Percentiles rank a stretch among this genome's conserved stretches.
Conservation (phyloP, 176 grass and related monocot genomes). For the Eragrostis nindensis region DNA sequence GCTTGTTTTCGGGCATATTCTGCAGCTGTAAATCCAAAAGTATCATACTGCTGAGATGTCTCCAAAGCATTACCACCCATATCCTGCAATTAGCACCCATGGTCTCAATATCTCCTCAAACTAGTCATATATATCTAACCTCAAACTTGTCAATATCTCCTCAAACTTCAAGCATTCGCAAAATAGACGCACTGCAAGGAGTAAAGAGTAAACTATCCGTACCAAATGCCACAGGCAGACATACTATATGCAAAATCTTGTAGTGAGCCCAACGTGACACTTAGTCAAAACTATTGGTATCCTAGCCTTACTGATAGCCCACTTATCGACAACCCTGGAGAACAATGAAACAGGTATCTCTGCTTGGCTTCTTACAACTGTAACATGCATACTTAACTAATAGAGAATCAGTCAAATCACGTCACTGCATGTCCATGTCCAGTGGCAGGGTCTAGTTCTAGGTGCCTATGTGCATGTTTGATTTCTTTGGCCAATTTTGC, state of each 20-base stretch:
- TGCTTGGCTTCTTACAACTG: not conserved
- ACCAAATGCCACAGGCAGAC: not conserved
- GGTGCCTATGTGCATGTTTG: not conserved
- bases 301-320: not conserved
- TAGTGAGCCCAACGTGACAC: slow-evolving; percentile 2
- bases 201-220: not conserved
- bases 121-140: no score
- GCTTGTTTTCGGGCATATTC: slow-evolving; percentile 80
- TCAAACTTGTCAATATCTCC: not conserved
- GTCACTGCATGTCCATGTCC: not conserved
- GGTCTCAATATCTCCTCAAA: no score
- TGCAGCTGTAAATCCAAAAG: slow-evolving; percentile 91
- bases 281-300: not conserved
- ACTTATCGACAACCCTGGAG: not conserved
- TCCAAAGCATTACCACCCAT: slow-evolving; percentile 88
- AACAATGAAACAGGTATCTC: not conserved
- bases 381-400: not conserved
- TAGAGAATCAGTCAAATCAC: not conserved
- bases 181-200: not conserved
- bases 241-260: not conserved
- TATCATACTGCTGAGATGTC: slow-evolving; percentile 94
- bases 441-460: not conserved
- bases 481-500: not conserved
- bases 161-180: slow-evolving; percentile 10
- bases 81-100: slow-evolving; percentile 51